Percentiles rank a stretch among this genome's conserved stretches.
Conservation (phyloP, 2,329 filamentous ascomycete species). For the Dendryphion nanum region DNA sequence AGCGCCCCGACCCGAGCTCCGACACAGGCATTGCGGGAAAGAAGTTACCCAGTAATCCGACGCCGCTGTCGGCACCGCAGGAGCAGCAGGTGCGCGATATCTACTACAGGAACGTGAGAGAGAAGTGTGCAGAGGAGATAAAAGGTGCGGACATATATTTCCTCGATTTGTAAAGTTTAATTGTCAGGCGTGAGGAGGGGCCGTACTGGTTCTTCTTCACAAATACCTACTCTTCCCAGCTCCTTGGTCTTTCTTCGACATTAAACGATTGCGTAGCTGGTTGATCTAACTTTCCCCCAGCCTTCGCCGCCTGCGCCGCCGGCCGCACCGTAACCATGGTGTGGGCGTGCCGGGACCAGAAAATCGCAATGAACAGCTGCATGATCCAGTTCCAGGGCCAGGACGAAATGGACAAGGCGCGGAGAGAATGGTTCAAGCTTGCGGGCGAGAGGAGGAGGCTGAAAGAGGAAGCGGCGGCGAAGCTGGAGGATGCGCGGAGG, state of each 20-base stretch:
- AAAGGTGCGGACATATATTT: constrained; percentile 37
- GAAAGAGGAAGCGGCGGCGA: constrained; percentile 56
- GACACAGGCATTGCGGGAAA: constrained; percentile 2
- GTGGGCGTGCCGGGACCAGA: constrained; percentile 78
- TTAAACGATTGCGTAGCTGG: background rate
- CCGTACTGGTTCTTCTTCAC: constrained; percentile 1
- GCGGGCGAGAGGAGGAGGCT: constrained; percentile 68
- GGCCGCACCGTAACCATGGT: constrained; percentile 84
- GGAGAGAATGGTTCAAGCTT: constrained; percentile 88
- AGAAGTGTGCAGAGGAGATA: constrained; percentile 70
- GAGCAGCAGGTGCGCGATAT: constrained; percentile 68
- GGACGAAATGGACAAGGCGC: constrained; percentile 79
- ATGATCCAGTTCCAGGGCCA: constrained; percentile 86
- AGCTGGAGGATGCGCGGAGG: constrained; percentile 47
- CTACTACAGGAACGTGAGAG: constrained; percentile 78
- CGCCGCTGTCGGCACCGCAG: constrained; percentile 73
- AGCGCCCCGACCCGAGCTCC: background rate
- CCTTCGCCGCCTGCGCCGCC: constrained; percentile 86
- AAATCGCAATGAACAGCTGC: constrained; percentile 87
- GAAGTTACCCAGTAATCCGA: constrained; percentile 36
- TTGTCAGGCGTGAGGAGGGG: no score
- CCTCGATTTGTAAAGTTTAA: background rate
- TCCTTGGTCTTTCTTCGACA: background rate
- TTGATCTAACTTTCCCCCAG: constrained; percentile 46
- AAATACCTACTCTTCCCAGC: background rate